A percentile compares a stretch with the other conserved stretches of the same genome.
phyloP scores from a whole-genome alignment of 2,329 filamentous ascomycete genomes.

The Cercospora sp. region DNA sequence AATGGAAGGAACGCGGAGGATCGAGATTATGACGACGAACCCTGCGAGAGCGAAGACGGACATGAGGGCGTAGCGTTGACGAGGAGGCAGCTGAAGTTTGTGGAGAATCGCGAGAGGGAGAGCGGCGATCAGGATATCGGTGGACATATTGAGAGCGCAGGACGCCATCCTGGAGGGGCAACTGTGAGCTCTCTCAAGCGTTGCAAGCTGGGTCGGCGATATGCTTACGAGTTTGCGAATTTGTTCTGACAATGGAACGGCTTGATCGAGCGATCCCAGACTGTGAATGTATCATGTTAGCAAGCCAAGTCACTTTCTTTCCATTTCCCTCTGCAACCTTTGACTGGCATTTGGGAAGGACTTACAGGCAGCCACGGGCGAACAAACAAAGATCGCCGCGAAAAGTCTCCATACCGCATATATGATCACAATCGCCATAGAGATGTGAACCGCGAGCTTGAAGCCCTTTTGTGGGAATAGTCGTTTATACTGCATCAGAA shows the following conservation, averaged over 20 bases:
- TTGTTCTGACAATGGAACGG: slow-evolving; percentile 14
- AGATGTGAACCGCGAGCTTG: slow-evolving; percentile 34
- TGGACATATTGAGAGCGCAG: slow-evolving; percentile 40
- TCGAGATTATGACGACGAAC: slow-evolving; percentile 37
- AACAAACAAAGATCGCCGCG: slow-evolving; percentile 44
- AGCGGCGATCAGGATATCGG: slow-evolving; percentile 39
- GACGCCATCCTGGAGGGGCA: slow-evolving; percentile 34
- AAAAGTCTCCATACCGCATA: slow-evolving; percentile 39
- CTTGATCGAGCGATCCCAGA: slow-evolving; percentile 17
- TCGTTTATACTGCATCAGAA: slow-evolving; percentile 50
- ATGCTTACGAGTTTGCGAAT: slow-evolving; percentile 21
- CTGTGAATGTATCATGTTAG: slow-evolving; percentile 19
- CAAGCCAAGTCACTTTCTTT: slow-evolving; percentile 35
- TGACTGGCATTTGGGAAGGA: slow-evolving; percentile 16
- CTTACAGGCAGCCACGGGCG: slow-evolving; percentile 41
- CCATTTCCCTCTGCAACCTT: neutral
- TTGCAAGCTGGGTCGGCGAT: neutral
- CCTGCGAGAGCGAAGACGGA: slow-evolving; percentile 40
- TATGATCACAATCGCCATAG: slow-evolving; percentile 36
- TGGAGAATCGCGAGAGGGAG: slow-evolving; percentile 39
- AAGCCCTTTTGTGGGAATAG: slow-evolving; percentile 46
- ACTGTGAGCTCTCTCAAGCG: too few relatives aligned
- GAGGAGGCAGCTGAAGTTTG: slow-evolving; percentile 36
- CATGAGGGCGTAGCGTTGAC: slow-evolving; percentile 38
- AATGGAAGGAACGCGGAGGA: slow-evolving; percentile 35